Conservation (phyloP, 2,329 filamentous ascomycete species). For the Rhexocercosporidium sp. region DNA sequence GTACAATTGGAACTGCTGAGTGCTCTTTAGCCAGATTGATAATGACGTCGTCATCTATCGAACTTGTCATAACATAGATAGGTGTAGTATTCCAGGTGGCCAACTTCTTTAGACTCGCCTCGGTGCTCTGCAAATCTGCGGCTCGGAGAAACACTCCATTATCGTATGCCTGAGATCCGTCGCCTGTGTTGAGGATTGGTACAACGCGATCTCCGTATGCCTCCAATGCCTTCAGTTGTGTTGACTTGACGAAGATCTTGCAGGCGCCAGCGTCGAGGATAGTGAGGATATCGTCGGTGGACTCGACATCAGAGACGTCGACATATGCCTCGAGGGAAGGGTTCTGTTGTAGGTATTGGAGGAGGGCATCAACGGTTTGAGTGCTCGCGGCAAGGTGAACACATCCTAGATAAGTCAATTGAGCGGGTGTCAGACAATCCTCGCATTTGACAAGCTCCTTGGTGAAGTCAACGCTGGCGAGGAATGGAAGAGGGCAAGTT, state of each 20-base stretch:
- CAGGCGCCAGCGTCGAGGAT: constrained; percentile 85
- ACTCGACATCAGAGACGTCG: constrained; percentile 73
- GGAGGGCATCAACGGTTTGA: constrained; percentile 37
- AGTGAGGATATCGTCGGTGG: constrained; percentile 74
- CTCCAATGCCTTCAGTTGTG: constrained; percentile 65
- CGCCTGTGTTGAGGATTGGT: constrained; percentile 46
- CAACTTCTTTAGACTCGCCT: constrained; percentile 32
- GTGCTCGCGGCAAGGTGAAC: constrained; percentile 60
- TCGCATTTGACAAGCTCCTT: constrained; percentile 53
- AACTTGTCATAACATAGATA: constrained; percentile 36
- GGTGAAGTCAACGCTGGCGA: constrained; percentile 61
- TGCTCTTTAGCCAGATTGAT: constrained; percentile 33
- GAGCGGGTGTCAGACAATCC: constrained; percentile 60
- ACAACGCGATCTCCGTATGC: constrained; percentile 63
- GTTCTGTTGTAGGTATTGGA: constrained; percentile 54
- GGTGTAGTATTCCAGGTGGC: constrained; percentile 38
- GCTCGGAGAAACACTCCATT: constrained; percentile 42
- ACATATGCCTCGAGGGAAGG: constrained; percentile 69
- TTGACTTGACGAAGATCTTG: constrained; percentile 79
- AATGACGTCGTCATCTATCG: constrained; percentile 28
- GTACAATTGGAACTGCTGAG: constrained; percentile 72
- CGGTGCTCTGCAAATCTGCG: constrained; percentile 48
- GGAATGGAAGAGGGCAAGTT: constrained; percentile 66
- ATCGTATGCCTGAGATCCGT: constrained; percentile 26
- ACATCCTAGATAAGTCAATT: constrained; percentile 63